Evolutionary conservation across 2,329 filamentous ascomycete genomes (phyloP).

Genomic region (Colletotrichum melonis): DNA sequence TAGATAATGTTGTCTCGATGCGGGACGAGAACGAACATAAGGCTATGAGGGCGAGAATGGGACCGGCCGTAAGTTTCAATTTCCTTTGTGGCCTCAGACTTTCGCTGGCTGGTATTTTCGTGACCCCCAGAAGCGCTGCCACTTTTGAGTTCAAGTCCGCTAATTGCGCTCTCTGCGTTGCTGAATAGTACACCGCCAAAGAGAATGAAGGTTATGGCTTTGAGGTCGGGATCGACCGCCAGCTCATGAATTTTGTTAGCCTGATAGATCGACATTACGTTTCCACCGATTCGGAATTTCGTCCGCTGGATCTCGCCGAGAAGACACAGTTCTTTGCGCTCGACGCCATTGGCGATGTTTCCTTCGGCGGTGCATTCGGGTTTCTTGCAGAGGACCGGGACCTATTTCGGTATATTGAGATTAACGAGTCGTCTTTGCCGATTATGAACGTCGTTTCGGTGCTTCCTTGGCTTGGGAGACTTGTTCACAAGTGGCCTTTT

Average conservation of each 20-base stretch:
- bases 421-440: conserved; percentile 54
- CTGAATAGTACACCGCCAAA: conserved; percentile 60
- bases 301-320: conserved; percentile 58
- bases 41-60: conserved; percentile 56
- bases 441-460: conserved; percentile 55
- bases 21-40: conserved; percentile 49
- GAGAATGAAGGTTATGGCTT: conserved; percentile 57
- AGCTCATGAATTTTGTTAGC: conserved; percentile 52
- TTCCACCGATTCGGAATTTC: conserved; percentile 46
- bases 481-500: conserved; percentile 54
- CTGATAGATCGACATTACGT: conserved; percentile 61
- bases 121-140: background rate
- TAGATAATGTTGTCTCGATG: conserved; percentile 50
- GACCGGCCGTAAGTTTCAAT: conserved; percentile 51
- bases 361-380: conserved; percentile 63
- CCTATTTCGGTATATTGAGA: conserved; percentile 56
- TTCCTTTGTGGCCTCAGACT: too few relatives aligned
- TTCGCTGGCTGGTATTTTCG: background rate
- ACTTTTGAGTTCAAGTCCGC: background rate
- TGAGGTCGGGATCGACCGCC: conserved; percentile 53
- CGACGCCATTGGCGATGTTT: conserved; percentile 64
- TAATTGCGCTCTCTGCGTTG: background rate
- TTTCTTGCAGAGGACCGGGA: conserved; percentile 62
- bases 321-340: conserved; percentile 65
- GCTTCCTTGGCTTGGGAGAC: conserved; percentile 53